phyloP scores from a whole-genome alignment of 2,329 filamentous ascomycete species.

The Cercospora sp. region DNA sequence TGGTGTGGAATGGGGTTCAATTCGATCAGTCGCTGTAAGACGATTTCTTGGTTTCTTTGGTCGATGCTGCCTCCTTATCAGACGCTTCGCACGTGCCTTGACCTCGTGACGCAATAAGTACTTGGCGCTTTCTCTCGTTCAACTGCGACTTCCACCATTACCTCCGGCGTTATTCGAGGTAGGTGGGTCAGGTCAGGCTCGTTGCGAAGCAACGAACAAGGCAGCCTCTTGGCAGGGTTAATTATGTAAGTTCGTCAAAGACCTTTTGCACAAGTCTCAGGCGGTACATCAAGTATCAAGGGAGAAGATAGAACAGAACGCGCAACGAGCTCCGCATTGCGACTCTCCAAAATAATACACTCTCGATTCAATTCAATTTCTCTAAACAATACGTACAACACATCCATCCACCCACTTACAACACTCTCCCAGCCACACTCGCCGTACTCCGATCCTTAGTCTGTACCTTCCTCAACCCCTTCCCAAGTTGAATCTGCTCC shows the following conservation, averaged over 20 bases:
- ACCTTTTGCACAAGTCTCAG: neutral
- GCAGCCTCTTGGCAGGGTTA: too few species aligned
- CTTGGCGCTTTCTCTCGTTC: too few species aligned
- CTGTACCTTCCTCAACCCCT: constrained; percentile 76
- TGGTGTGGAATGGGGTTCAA: too few species aligned
- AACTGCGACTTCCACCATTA: too few species aligned
- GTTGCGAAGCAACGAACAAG: too few species aligned
- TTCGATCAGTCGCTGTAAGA: too few species aligned
- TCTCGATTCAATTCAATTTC: neutral
- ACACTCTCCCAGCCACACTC: constrained; percentile 72
- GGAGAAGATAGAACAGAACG: neutral
- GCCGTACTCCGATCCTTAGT: constrained; percentile 83
- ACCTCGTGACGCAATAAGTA: too few species aligned
- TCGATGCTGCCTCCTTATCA: too few species aligned
- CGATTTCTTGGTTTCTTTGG: too few species aligned
- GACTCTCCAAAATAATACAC: neutral
- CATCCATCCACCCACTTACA: constrained; percentile 27
- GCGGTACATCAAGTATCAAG: neutral
- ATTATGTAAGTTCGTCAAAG: neutral
- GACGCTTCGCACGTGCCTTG: too few species aligned
- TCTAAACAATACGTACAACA: constrained; percentile 8
- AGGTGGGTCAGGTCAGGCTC: too few species aligned
- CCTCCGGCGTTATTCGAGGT: too few species aligned
- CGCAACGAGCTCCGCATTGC: neutral
- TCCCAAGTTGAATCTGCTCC: constrained; percentile 80